These are phyloP conservation scores for Stachybotrys chartarum DNA, from an alignment of 2,329 filamentous ascomycete species.

Conservation along the genomic window DNA sequence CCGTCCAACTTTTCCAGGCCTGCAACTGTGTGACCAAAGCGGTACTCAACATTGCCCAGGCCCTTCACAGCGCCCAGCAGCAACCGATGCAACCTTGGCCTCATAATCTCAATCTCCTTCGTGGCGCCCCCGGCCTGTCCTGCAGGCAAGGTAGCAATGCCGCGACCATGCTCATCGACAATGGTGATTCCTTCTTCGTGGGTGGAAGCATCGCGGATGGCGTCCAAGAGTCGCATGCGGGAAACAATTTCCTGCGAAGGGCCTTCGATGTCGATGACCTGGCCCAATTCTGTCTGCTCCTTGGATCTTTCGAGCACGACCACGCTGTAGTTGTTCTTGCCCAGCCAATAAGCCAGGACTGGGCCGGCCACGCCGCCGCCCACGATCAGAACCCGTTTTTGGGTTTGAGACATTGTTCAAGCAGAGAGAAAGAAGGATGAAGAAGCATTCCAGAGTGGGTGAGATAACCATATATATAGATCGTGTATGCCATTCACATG, in stretches of 20 bases:
- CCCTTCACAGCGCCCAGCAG: no score
- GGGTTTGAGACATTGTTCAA: no score
- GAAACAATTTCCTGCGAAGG: background rate
- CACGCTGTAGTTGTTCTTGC: background rate
- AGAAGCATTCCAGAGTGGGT: no score
- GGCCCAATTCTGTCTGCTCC: background rate
- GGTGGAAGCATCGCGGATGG: background rate
- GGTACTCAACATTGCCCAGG: no score
- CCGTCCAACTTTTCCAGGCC: no score
- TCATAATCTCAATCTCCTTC: background rate
- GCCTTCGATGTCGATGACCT: background rate
- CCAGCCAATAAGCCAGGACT: slow-evolving; percentile 8
- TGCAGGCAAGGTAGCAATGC: background rate
- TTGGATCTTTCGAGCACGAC: background rate
- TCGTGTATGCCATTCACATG: no score
- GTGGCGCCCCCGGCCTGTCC: background rate
- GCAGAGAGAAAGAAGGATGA: no score
- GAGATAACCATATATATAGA: no score
- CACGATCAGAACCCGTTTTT: slow-evolving; percentile 6
- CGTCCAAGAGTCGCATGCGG: background rate
- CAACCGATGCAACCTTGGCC: no score
- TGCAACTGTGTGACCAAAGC: no score
- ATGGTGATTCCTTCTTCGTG: background rate
- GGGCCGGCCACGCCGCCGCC: slow-evolving; percentile 11
- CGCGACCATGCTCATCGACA: background rate